Conservation (phyloP, 2,329 filamentous ascomycete species). For the Fusarium pseudoanthophilum region DNA sequence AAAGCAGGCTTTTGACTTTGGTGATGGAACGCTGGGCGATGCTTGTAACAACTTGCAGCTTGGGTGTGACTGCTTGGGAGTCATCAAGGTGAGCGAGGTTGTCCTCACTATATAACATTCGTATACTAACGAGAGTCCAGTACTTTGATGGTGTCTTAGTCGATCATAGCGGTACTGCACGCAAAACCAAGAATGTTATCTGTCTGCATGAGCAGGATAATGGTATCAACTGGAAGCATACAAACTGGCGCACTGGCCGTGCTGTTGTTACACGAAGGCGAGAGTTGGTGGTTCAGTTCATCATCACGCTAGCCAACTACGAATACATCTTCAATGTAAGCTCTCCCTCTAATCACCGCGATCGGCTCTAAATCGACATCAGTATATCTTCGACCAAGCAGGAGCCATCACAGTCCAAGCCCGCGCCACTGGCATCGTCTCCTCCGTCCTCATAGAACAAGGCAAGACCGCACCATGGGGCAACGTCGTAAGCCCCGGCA, state of each 20-base stretch:
- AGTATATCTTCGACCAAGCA: conserved; percentile 67
- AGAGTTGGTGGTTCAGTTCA: conserved; percentile 74
- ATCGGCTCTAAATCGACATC: background rate
- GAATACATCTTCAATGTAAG: conserved; percentile 64
- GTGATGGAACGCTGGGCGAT: conserved; percentile 73
- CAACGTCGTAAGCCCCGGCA: conserved; percentile 71
- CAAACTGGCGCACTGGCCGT: conserved; percentile 71
- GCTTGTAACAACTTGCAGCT: conserved; percentile 72
- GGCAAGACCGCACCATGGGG: conserved; percentile 65
- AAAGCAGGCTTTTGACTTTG: conserved; percentile 77
- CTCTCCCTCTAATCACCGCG: background rate
- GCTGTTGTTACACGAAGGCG: conserved; percentile 69
- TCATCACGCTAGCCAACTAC: conserved; percentile 77
- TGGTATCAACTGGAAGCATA: conserved; percentile 79
- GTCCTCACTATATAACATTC: too few relatives aligned
- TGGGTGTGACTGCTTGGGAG: conserved; percentile 75
- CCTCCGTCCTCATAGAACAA: conserved; percentile 67
- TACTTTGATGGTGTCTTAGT: conserved; percentile 50
- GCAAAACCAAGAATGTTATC: conserved; percentile 64
- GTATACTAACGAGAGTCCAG: background rate
- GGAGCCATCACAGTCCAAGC: conserved; percentile 71
- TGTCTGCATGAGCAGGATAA: conserved; percentile 78
- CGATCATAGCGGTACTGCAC: conserved; percentile 40
- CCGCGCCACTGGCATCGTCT: conserved; percentile 73
- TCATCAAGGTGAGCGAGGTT: conserved; percentile 63